phyloP scores from a whole-genome alignment of 2,329 filamentous ascomycete species.

The Colletotrichum aenigma region DNA sequence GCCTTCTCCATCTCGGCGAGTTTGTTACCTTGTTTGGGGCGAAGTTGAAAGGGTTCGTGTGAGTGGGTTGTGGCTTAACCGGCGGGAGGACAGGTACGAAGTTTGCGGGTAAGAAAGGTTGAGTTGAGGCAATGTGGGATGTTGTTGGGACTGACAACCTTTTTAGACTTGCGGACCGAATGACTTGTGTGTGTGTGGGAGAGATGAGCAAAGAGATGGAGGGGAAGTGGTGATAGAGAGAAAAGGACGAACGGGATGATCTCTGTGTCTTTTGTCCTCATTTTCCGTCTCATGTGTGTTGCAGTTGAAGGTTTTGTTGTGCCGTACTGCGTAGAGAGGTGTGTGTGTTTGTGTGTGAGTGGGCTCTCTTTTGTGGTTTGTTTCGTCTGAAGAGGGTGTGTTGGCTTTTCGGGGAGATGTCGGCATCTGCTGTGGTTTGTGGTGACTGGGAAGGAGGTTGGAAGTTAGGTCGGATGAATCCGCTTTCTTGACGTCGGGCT shows the following conservation, averaged over 20 bases:
- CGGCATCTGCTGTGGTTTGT: background rate
- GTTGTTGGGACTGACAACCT: background rate
- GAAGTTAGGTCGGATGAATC: background rate
- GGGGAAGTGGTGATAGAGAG: background rate
- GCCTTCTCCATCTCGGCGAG: background rate
- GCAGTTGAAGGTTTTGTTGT: background rate
- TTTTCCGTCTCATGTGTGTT: conserved; percentile 6
- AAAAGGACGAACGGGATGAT: background rate
- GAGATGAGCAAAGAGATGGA: background rate
- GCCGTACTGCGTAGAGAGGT: background rate
- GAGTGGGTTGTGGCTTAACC: background rate
- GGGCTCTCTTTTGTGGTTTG: background rate
- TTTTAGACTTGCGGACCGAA: background rate
- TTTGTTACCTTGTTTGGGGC: background rate
- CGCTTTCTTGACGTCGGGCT: background rate
- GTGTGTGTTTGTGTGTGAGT: background rate
- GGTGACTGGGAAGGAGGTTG: accelerated
- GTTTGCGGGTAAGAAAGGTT: background rate
- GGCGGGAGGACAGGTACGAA: background rate
- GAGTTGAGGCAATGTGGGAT: background rate
- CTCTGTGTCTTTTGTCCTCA: background rate
- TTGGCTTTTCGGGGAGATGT: background rate
- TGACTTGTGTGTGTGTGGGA: background rate
- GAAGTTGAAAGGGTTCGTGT: background rate
- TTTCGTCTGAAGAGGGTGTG: conserved; percentile 4